phyloP scores from a whole-genome alignment of 768 basidiomycete species.

The Pleurotus platypus region DNA sequence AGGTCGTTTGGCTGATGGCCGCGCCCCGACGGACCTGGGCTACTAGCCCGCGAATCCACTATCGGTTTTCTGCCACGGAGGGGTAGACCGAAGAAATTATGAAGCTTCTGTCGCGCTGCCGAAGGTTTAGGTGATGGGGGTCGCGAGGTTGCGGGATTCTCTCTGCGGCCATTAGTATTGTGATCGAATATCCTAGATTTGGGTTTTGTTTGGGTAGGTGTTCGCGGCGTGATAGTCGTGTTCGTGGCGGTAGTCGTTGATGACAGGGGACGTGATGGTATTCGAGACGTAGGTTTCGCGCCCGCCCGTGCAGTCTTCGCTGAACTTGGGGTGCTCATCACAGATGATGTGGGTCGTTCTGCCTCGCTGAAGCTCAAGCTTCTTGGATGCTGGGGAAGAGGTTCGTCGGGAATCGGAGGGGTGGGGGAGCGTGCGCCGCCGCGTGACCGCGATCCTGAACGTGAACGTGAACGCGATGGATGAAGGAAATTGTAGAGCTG shows the following conservation, averaged over 20 bases:
- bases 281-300: constrained; percentile 46
- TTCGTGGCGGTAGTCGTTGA: constrained; percentile 62
- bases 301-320: constrained; percentile 18
- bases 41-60: constrained; percentile 28
- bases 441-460: constrained; percentile 55
- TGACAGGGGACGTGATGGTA: constrained; percentile 61
- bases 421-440: not conserved
- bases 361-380: constrained; percentile 2
- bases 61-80: constrained; percentile 33
- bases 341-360: constrained; percentile 3
- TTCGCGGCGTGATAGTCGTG: constrained; percentile 56
- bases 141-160: constrained; percentile 14
- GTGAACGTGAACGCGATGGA: constrained; percentile 43
- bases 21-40: constrained; percentile 19
- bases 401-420: not conserved
- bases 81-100: constrained; percentile 44
- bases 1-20: not conserved
- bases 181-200: constrained; percentile 11
- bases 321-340: constrained; percentile 5
- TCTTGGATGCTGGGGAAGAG: constrained; percentile 1
- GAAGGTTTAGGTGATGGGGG: constrained; percentile 33
- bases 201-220: constrained; percentile 32
- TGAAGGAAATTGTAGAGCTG: constrained; percentile 60
- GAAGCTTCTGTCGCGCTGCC: constrained; percentile 34
- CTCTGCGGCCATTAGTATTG: not conserved